A percentile compares a stretch with the other conserved stretches of the same genome.
Conservation (phyloP, 2,329 filamentous ascomycete genomes). For the Hypoxylon sp. region DNA sequence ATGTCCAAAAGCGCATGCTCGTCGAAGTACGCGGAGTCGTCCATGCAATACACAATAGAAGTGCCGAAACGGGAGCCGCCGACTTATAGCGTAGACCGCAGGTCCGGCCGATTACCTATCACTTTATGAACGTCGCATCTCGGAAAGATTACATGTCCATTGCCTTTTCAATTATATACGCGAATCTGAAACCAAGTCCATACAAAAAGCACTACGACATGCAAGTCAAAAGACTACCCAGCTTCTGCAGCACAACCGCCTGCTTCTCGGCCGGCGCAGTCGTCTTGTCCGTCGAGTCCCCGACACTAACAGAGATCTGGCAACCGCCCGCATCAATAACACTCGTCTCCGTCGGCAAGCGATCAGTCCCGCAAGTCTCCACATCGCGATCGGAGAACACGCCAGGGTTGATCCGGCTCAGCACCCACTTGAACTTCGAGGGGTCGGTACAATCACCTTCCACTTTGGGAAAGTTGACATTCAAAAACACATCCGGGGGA, state of each 20-base stretch:
- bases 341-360: constrained; percentile 69
- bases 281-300: constrained; percentile 69
- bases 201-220: constrained; percentile 44
- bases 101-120: neutral
- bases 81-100: neutral
- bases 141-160: neutral
- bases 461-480: constrained; percentile 75
- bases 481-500: constrained; percentile 70
- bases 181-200: neutral
- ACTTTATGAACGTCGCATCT: neutral
- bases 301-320: constrained; percentile 73
- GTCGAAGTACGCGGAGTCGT: neutral
- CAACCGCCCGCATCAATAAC: constrained; percentile 67
- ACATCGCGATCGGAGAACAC: constrained; percentile 67
- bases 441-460: constrained; percentile 63
- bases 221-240: constrained; percentile 62
- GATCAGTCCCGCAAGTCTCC: constrained; percentile 64
- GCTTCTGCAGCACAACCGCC: constrained; percentile 63
- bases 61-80: no score
- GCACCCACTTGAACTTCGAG: constrained; percentile 71
- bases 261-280: constrained; percentile 67
- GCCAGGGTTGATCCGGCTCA: constrained; percentile 71
- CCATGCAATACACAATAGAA: no score
- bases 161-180: constrained; percentile 13
- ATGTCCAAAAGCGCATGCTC: no score